Percentiles rank a stretch among this genome's conserved stretches.
Conservation (phyloP, 306 rosid species). For the Rosa persica region DNA sequence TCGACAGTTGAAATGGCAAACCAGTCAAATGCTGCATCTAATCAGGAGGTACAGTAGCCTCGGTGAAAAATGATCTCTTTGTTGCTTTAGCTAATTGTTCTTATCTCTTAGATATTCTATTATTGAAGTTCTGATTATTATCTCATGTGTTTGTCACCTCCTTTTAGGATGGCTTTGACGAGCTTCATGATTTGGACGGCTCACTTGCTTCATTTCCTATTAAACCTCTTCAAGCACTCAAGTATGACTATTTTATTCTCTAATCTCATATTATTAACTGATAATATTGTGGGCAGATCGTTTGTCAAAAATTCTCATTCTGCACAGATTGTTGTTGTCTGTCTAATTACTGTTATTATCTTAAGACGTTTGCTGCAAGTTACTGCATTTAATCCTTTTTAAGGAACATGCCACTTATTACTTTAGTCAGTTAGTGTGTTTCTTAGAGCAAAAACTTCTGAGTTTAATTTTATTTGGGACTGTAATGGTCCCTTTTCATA, state of each 20-base stretch:
- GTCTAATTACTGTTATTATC: background rate
- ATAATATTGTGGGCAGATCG: background rate
- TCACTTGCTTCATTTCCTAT: conserved; percentile 87
- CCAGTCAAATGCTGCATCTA: conserved; percentile 49
- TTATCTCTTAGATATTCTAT: conserved; percentile 14
- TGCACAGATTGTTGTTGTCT: background rate
- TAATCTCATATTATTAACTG: background rate
- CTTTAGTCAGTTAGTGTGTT: background rate
- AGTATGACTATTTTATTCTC: conserved; percentile 49
- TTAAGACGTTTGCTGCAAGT: background rate
- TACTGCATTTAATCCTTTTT: background rate
- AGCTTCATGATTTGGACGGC: conserved; percentile 73
- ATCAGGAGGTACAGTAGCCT: conserved; percentile 54
- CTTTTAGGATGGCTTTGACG: conserved; percentile 69
- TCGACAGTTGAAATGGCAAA: conserved; percentile 39
- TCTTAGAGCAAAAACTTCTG: background rate
- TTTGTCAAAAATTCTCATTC: background rate
- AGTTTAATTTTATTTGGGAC: background rate
- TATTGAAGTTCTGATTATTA: conserved; percentile 21
- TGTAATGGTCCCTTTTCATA: background rate
- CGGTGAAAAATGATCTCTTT: conserved; percentile 19
- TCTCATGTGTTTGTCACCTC: conserved; percentile 19
- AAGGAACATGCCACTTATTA: background rate
- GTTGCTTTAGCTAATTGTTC: background rate
- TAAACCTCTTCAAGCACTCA: conserved; percentile 84